Conservation (phyloP, 116 monocot genomes). For the Cymodocea nodosa region DNA sequence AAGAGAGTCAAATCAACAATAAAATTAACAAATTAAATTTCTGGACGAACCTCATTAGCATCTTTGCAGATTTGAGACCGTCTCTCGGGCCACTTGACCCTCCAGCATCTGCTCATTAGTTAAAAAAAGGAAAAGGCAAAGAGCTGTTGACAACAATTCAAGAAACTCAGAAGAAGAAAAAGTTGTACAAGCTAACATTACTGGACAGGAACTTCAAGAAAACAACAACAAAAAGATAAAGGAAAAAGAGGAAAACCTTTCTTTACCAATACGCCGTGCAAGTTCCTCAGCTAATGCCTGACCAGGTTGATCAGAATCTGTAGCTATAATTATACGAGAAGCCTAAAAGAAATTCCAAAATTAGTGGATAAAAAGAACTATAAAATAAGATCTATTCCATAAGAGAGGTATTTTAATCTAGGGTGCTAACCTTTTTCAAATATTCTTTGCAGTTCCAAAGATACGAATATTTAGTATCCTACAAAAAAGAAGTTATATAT, state of each 20-base stretch:
- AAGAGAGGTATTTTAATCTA: background rate
- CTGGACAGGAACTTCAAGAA: background rate
- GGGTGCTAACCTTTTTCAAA: conserved; percentile 19
- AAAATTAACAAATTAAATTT: background rate
- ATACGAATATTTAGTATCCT: conserved; percentile 23
- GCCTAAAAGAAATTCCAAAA: conserved; percentile 21
- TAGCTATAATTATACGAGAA: conserved; percentile 68
- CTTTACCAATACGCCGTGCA: conserved; percentile 66
- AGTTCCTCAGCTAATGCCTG: conserved; percentile 74
- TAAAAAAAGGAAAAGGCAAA: background rate
- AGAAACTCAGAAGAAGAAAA: conserved; percentile 1
- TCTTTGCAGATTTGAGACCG: conserved; percentile 61
- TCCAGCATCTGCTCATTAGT: conserved; percentile 61
- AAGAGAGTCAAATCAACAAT: no score
- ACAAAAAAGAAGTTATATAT: background rate
- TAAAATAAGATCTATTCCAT: background rate
- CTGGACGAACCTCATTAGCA: conserved; percentile 79
- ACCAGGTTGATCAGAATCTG: conserved; percentile 67
- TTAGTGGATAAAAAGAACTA: background rate
- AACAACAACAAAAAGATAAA: background rate
- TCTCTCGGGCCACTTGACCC: conserved; percentile 81
- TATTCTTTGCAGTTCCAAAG: conserved; percentile 32
- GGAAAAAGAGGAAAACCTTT: conserved; percentile 28
- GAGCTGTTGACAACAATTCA: background rate
- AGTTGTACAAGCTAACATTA: background rate